Conservation (phyloP, 2,329 filamentous ascomycete genomes). For the Colletotrichum scovillei region DNA sequence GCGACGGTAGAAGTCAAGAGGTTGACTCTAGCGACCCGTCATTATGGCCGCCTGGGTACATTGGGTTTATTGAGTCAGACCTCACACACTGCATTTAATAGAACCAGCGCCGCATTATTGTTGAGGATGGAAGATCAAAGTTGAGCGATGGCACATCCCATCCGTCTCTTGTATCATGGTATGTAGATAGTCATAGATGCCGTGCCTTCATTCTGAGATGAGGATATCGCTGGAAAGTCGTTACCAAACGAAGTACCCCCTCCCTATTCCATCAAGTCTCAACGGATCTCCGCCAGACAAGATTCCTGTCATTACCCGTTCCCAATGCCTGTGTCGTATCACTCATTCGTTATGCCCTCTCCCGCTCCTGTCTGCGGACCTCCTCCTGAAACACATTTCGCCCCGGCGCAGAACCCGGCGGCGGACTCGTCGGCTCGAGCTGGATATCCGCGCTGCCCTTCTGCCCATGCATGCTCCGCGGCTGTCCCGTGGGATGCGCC, state of each 20-base stretch:
- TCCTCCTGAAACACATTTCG: slow-evolving; percentile 52
- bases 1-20: neutral
- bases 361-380: slow-evolving; percentile 46
- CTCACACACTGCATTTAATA: neutral
- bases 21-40: neutral
- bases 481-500: neutral
- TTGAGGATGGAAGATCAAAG: neutral
- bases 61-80: neutral
- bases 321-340: neutral
- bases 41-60: neutral
- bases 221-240: slow-evolving; percentile 21
- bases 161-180: slow-evolving; percentile 18
- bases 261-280: neutral
- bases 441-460: slow-evolving; percentile 40
- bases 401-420: slow-evolving; percentile 23
- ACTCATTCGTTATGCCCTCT: slow-evolving; percentile 18
- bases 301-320: slow-evolving; percentile 7
- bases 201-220: neutral
- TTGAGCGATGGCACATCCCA: neutral
- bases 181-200: slow-evolving; percentile 17
- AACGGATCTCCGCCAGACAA: neutral
- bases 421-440: slow-evolving; percentile 41
- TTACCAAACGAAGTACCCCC: slow-evolving; percentile 20
- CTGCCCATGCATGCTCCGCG: slow-evolving; percentile 30
- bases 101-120: too few relatives aligned